phyloP scores from a whole-genome alignment of 164 flowering plant genomes.

The Vitis vinifera region ASM3070453v1 NC_081814.1:2782501-2783000 shows the following conservation, averaged over 20 bases:
- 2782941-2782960: conserved; percentile 1
- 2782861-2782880: conserved; percentile 64
- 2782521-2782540: conserved; percentile 89
- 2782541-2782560: conserved; percentile 96
- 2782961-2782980: conserved; percentile 1
- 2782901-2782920: conserved; percentile 42
- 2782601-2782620: conserved; percentile 97
- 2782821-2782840: conserved; percentile 94
- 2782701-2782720: conserved; percentile 3
- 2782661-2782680: background rate
- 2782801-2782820: conserved; percentile 95
- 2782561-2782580: conserved; percentile 96
- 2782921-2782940: background rate
- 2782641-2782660: background rate
- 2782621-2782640: conserved; percentile 70
- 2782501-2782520: conserved; percentile 87
- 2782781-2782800: conserved; percentile 87
- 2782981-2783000: conserved; percentile 42
- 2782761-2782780: conserved; percentile 84
- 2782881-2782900: conserved; percentile 54
- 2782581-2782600: conserved; percentile 93
- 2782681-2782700: background rate
- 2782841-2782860: conserved; percentile 93
- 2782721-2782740: conserved; percentile 17
- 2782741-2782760: conserved; percentile 75